Conservation (phyloP, 345 rosid species). For the Gossypium sturtianum region DNA sequence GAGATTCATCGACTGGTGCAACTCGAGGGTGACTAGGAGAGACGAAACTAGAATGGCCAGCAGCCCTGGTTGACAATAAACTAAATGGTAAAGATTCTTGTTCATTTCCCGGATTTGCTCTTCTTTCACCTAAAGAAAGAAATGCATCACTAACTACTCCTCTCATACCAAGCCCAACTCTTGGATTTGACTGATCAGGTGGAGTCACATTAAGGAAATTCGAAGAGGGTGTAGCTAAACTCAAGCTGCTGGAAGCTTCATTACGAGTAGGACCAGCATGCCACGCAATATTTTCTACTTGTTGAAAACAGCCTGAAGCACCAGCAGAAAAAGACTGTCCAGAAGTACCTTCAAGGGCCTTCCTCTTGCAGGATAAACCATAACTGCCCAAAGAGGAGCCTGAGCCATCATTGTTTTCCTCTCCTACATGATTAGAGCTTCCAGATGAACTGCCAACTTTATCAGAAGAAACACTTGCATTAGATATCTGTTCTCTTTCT, state of each 20-base stretch:
- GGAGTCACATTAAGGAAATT: background rate
- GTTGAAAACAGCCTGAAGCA: background rate
- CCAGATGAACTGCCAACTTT: background rate
- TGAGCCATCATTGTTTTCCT: background rate
- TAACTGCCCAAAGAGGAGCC: background rate
- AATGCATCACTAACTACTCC: background rate
- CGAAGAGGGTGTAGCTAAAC: background rate
- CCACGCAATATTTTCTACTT: background rate
- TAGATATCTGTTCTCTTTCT: slow-evolving; percentile 1
- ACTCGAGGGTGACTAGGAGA: background rate
- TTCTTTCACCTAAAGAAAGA: background rate
- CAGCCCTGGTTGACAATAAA: background rate
- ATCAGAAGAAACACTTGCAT: background rate
- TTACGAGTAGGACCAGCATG: background rate
- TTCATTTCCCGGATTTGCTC: background rate
- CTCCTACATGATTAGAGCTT: background rate
- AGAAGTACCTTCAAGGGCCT: background rate
- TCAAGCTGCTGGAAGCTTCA: background rate
- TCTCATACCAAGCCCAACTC: background rate
- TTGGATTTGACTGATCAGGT: background rate
- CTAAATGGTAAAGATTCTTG: slow-evolving; percentile 3
- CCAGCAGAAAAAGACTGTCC: background rate
- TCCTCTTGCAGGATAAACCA: background rate
- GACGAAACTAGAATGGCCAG: background rate
- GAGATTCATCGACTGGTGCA: background rate